Evolutionary conservation across 805 yeast species (phyloP), one percentile per base, ranked within the genome.

Genomic region (Cyberlindnera suaveolens): DNA sequence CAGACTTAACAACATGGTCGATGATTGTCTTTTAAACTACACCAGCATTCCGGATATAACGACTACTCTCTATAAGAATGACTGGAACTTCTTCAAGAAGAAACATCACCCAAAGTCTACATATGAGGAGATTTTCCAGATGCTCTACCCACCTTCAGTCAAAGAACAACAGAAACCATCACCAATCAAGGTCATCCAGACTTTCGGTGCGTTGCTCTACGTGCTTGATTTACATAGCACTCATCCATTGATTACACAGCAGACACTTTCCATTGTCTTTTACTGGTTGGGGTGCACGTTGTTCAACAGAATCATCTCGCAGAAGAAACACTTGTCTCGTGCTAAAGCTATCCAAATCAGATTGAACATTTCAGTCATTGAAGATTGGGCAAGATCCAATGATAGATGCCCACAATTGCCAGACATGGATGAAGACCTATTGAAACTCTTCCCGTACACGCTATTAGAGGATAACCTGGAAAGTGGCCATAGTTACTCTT

Each of bases 311-410:
- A 71, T 89, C 18, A 60, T 90, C 41, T 69, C 78, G 17, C 80
- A 77, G 48, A 78, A 84, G 27, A 84, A 77, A 53, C 83, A 83
- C 51, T 71, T 85, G 39, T 78, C 96, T 1, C 74, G 99, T 46
- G 74, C 87, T 1, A 77, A 82, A 48, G 98, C 97, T 0, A 78
- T 93, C 63, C 98, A 93, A 59, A 82, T 93, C 37, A 70, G 97
- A 43, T 73, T 93, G 42, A 93, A 93, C 54, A 56, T 93, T 9
- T 88, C 96, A 0, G 75, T 85, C 5, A 65, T 93, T 36, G 97
- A 93, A 62, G 96, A 93, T 57, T 93, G 99, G 99, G 75, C 91
- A 27, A 75, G 95, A 46, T 52, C 60, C 0, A 56, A 55, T 34
- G 49, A 58, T 42, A 43, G 51, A 15, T 54, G 56, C 2, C 58